Evolutionary conservation across 2,329 filamentous ascomycete species (phyloP).

Genomic region (Lachnellula cervina): DNA sequence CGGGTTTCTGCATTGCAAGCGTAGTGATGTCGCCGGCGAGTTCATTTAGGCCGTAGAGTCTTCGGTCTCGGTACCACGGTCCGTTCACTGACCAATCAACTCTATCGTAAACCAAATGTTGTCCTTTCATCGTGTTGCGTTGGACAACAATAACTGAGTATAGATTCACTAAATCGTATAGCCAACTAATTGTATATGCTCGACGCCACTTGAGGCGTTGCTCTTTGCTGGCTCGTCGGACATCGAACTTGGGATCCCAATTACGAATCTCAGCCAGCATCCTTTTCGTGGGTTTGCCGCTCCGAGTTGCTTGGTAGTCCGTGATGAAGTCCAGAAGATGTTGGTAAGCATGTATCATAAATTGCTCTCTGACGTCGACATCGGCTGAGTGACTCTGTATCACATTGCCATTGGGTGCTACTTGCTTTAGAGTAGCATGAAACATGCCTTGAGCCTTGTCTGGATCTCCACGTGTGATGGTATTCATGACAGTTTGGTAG

Average conservation of each 20-base stretch:
- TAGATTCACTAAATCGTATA: slow-evolving; percentile 47
- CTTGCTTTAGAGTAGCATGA: slow-evolving; percentile 14
- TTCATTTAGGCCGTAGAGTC: slow-evolving; percentile 41
- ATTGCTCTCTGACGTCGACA: slow-evolving; percentile 40
- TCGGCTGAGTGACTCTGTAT: slow-evolving; percentile 15
- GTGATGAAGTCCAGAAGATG: slow-evolving; percentile 41
- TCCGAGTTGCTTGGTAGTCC: slow-evolving; percentile 42
- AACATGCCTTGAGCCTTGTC: slow-evolving; percentile 31
- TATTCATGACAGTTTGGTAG: slow-evolving; percentile 39
- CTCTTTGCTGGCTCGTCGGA: slow-evolving; percentile 35
- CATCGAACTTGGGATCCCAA: slow-evolving; percentile 40
- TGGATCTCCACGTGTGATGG: slow-evolving; percentile 36
- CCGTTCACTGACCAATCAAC: slow-evolving; percentile 41
- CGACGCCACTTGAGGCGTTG: slow-evolving; percentile 43
- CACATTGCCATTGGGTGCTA: slow-evolving; percentile 13
- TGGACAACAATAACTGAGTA: slow-evolving; percentile 39
- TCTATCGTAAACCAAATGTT: slow-evolving; percentile 32
- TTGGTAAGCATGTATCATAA: slow-evolving; percentile 39
- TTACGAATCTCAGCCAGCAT: slow-evolving; percentile 36
- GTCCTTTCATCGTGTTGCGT: slow-evolving; percentile 32
- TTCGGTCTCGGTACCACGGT: slow-evolving; percentile 34
- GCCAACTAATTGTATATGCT: slow-evolving; percentile 46
- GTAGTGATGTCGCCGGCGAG: slow-evolving; percentile 41
- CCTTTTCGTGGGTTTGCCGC: slow-evolving; percentile 42
- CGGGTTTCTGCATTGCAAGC: slow-evolving; percentile 43